Evolutionary conservation across 495 filamentous ascomycete species (phyloP).

Genomic region (Penicillium diatomitis): DNA sequence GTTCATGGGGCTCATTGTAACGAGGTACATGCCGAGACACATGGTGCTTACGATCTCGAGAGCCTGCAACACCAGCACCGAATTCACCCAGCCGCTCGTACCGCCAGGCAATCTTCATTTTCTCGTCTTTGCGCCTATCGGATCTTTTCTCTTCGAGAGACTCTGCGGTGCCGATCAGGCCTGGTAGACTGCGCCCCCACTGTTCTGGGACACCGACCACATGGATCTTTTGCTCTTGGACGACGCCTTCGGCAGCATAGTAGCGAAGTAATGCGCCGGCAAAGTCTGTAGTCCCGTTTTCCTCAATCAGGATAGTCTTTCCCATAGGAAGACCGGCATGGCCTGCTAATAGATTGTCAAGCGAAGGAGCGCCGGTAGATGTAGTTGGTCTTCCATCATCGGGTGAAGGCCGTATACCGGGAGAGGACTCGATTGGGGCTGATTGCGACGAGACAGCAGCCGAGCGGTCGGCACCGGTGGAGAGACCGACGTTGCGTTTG

Average conservation of each 20-base stretch:
- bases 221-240: constrained; percentile 85
- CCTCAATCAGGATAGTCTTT: constrained; percentile 72
- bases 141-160: constrained; percentile 33
- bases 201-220: constrained; percentile 67
- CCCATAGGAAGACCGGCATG: constrained; percentile 85
- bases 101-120: constrained; percentile 98
- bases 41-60: constrained; percentile 40
- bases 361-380: constrained; percentile 77
- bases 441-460: constrained; percentile 20
- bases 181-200: constrained; percentile 80
- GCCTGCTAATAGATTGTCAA: constrained; percentile 78
- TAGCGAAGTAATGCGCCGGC: constrained; percentile 75
- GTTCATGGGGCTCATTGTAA: constrained; percentile 9
- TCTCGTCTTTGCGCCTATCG: constrained; percentile 45
- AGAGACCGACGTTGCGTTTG: constrained; percentile 72
- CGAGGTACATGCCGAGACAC: background rate
- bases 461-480: constrained; percentile 28
- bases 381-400: constrained; percentile 82
- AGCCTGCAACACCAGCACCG: constrained; percentile 40
- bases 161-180: constrained; percentile 46
- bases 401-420: constrained; percentile 79
- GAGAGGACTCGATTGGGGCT: constrained; percentile 32
- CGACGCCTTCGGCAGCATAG: constrained; percentile 86
- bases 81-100: constrained; percentile 78
- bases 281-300: constrained; percentile 92